Evolutionary conservation across 2,329 filamentous ascomycete species (phyloP), one percentile per base, ranked within the genome.

Genomic region (Colletotrichum brevisporum): DNA sequence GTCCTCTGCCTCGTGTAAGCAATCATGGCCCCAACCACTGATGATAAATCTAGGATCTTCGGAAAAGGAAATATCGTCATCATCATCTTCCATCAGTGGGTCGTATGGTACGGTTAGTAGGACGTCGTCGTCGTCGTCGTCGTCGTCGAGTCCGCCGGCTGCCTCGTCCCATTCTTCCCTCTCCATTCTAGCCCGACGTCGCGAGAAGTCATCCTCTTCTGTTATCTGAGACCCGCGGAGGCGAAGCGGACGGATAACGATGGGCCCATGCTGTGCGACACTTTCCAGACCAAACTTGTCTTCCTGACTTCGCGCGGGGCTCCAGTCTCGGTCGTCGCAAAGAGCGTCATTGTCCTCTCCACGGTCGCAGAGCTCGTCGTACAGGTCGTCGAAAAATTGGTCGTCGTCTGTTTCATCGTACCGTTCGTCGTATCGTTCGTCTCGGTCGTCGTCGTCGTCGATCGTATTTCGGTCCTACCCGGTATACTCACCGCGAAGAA

Each of bases 1-100:
- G 78, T 99, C 96, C 89, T 99, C 96, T 98, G 86, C 81, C 82
- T 91, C 87, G 87, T 89, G 92, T 97, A 94, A 97, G 94, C 91
- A 92, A 85, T 93, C 89, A 83, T 88, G 88, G 80, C 87, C 90
- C 91, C 91, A 95, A 69, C 90, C 91, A 74, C 88, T 90, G 79
- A 93, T 90, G 85, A 92, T 81, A 80, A 89, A 92, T 81, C 86
- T 85, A 69, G 86, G 78, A 77, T 92, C 85, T 79, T 85, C 79
- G 81, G 77, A 75, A 71, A 80, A 85, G 85, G 88, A 85, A 79
- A 89, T 84, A 77, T 85, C 84, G 84, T 91, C 90, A 89, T 92
- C 90, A 84, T 87, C 85, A 75, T 85, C 82, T 72, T 82, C 82
- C 64, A 52, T 56, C 43, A 80, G 83, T 71, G 74, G 74, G 72